phyloP scores from a whole-genome alignment of 768 basidiomycete species.

The Lactarius psammicola region DNA sequence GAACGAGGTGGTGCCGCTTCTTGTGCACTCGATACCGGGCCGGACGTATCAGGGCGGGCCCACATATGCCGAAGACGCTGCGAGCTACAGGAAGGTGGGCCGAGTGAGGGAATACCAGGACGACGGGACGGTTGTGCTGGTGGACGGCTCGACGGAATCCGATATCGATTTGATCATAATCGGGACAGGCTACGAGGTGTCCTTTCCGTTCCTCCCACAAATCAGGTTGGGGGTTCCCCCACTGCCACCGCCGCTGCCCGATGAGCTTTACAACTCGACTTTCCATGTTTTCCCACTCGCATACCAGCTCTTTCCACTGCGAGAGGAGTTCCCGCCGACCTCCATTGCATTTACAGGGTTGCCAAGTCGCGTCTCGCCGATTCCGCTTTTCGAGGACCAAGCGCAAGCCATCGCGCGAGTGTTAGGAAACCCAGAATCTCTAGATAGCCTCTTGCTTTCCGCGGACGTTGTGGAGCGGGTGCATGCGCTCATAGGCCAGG shows the following conservation, averaged over 20 bases:
- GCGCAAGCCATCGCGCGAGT: slow-evolving; percentile 58
- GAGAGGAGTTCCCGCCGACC: slow-evolving; percentile 42
- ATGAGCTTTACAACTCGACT: slow-evolving; percentile 59
- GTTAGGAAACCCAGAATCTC: slow-evolving; percentile 49
- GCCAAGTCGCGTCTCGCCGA: slow-evolving; percentile 56
- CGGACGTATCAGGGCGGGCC: slow-evolving; percentile 36
- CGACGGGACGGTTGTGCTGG: slow-evolving; percentile 52
- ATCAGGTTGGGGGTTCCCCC: slow-evolving; percentile 42
- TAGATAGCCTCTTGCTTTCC: slow-evolving; percentile 51
- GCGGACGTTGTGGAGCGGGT: slow-evolving; percentile 47
- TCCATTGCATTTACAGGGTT: slow-evolving; percentile 69
- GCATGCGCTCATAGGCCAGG: neutral
- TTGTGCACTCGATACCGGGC: slow-evolving; percentile 56
- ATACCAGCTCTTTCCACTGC: slow-evolving; percentile 66
- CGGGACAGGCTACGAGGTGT: slow-evolving; percentile 71
- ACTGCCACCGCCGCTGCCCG: slow-evolving; percentile 48
- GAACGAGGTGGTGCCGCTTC: slow-evolving; percentile 40
- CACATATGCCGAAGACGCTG: slow-evolving; percentile 27
- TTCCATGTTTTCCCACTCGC: slow-evolving; percentile 70
- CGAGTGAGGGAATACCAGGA: slow-evolving; percentile 43
- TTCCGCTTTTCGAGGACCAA: slow-evolving; percentile 79
- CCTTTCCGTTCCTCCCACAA: slow-evolving; percentile 61
- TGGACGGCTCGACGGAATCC: slow-evolving; percentile 54
- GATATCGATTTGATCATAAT: slow-evolving; percentile 63
- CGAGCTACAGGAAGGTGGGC: slow-evolving; percentile 33